phyloP scores from a whole-genome alignment of 495 filamentous ascomycete genomes.

The Poronia punctata region DNA sequence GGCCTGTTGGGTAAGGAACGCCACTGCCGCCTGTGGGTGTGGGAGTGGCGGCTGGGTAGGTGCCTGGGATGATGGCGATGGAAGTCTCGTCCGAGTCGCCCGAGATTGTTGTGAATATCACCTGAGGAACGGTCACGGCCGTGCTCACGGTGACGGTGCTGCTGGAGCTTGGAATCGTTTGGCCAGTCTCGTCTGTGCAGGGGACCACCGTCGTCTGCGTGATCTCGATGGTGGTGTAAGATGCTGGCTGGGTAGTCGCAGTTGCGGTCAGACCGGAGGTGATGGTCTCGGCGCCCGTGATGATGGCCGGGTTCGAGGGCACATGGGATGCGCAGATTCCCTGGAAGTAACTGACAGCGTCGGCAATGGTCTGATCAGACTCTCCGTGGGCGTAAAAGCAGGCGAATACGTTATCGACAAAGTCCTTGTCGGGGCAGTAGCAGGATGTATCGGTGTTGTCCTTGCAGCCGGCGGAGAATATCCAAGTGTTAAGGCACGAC shows the following conservation, averaged over 20 bases:
- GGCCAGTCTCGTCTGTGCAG: conserved; percentile 42
- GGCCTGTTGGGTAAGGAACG: conserved; percentile 20
- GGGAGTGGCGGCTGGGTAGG: conserved; percentile 20
- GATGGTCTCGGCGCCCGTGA: conserved; percentile 53
- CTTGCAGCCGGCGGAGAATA: conserved; percentile 64
- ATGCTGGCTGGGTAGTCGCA: conserved; percentile 36
- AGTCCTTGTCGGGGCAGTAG: conserved; percentile 75
- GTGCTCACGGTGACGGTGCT: conserved; percentile 50
- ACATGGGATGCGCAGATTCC: conserved; percentile 81
- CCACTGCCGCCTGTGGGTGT: conserved; percentile 12
- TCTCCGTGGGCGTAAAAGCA: conserved; percentile 75
- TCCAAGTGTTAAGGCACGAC: conserved; percentile 90
- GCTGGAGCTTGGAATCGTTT: conserved; percentile 45
- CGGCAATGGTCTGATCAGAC: conserved; percentile 55
- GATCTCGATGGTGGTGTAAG: conserved; percentile 56
- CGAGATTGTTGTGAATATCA: conserved; percentile 57
- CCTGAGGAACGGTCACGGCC: conserved; percentile 63
- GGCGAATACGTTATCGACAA: conserved; percentile 72
- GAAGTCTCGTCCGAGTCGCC: conserved; percentile 28
- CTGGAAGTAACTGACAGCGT: conserved; percentile 76
- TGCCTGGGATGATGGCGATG: conserved; percentile 47
- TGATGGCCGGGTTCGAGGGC: conserved; percentile 72
- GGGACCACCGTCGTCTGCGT: conserved; percentile 45
- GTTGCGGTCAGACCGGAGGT: conserved; percentile 53
- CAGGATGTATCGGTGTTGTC: conserved; percentile 78